Evolutionary conservation across 108 stramenopile genomes (phyloP), one percentile per base, ranked within the genome.

Genomic region (Cyclotella choctawhatcheeana): DNA sequence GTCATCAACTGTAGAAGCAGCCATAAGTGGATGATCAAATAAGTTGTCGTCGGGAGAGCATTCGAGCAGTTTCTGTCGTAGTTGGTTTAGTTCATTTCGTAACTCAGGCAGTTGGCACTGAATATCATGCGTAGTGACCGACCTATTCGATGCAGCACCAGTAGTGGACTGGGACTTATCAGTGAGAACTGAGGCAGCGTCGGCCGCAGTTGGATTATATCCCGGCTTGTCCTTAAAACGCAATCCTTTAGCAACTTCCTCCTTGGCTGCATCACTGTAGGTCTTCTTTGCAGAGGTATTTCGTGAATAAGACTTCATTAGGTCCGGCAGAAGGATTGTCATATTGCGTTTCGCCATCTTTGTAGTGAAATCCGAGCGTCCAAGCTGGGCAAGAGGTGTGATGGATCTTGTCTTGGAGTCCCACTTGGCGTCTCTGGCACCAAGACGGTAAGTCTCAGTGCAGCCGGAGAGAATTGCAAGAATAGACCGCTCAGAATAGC

Each of bases 141-240:
- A 48, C 16, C 47, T 10, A 48, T 48, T 48, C 17, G 47, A 48
- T n/a, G 47, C 47, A n/a, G 47, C 47, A n/a, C 47, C 47, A n/a
- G 8, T 48, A n/a, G 47, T 48, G 4, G 47, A 17, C 4, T 48
- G 47, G 4, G 47, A n/a, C 17, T 48, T 48, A 10, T 48, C 47
- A n/a, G 47, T n/a, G 17, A 48, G 47, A 4, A 48, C 47, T 17
- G 47, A 48, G 17, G 47, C 47, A 48, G 47, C 47, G 18, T 48
- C 47, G 12, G 47, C 17, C 8, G 47, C 17, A n/a, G 8, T 48
- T 10, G 47, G 47, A n/a, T 48, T 48, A n/a, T 48, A 48, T 10
- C 47, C 47, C 12, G 47, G 16, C n/a, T 48, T 48, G 18, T 48
- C n/a, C 47, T 48, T 48, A n/a, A 48, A 48, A 4, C 17, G 8